These are phyloP conservation scores for Geotrichum restrictum DNA, from an alignment of 1,139 yeast species.

Conservation along the genomic window DNA sequence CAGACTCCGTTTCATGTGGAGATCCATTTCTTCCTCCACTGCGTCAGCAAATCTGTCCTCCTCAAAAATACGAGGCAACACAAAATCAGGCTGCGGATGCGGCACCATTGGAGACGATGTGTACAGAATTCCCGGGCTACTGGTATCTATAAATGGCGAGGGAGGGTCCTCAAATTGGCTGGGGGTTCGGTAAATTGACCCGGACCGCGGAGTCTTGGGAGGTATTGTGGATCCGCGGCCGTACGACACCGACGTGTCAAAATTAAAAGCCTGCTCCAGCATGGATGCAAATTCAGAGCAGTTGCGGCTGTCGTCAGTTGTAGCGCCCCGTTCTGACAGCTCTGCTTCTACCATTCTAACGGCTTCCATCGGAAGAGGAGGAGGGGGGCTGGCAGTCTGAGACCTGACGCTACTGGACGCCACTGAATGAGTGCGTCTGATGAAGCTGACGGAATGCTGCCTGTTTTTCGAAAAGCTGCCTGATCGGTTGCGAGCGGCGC, in stretches of 20 bases:
- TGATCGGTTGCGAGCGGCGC: neutral
- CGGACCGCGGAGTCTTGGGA: conserved; percentile 1
- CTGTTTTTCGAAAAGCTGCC: conserved; percentile 2
- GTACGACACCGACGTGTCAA: neutral
- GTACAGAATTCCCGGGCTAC: conserved; percentile 4
- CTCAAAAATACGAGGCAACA: conserved; percentile 40
- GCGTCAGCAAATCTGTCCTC: conserved; percentile 42
- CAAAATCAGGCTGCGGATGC: neutral
- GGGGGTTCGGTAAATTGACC: neutral
- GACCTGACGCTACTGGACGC: conserved; percentile 1
- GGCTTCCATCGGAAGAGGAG: conserved; percentile 17
- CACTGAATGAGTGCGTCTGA: conserved; percentile 1
- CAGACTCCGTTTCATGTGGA: conserved; percentile 15
- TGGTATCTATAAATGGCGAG: neutral
- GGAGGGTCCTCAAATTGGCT: conserved; percentile 14
- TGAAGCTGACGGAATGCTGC: neutral
- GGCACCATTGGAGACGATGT: conserved; percentile 5
- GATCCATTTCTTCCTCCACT: conserved; percentile 36
- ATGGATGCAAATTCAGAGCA: conserved; percentile 21
- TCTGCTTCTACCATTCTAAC: conserved; percentile 13
- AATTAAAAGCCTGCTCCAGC: conserved; percentile 20
- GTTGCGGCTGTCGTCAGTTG: neutral
- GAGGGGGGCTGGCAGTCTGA: conserved; percentile 13
- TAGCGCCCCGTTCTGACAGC: conserved; percentile 1
- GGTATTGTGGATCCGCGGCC: neutral